phyloP scores from a whole-genome alignment of 108 stramenopile species.

The Skeletonema menzelii region DNA sequence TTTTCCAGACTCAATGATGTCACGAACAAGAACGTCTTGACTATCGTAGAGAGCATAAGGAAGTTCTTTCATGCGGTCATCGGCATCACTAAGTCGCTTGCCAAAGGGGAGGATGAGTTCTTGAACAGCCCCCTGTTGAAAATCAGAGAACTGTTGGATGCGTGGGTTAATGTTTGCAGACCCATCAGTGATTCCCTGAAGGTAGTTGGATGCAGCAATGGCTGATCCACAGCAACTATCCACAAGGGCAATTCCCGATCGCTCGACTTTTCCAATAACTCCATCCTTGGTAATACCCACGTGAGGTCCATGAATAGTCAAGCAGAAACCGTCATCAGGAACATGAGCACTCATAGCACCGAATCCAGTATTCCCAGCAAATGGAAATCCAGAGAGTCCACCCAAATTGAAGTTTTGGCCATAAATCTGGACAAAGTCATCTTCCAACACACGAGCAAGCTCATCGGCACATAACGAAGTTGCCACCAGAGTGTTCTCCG shows the following conservation, averaged over 20 bases:
- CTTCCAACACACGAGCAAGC: slow-evolving; percentile 59
- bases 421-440: slow-evolving; percentile 41
- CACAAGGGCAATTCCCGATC: slow-evolving; percentile 45
- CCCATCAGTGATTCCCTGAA: slow-evolving; percentile 17
- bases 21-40: slow-evolving; percentile 23
- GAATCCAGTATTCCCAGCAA: slow-evolving; percentile 57
- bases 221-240: slow-evolving; percentile 72
- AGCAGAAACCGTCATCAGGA: slow-evolving; percentile 59
- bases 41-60: slow-evolving; percentile 59
- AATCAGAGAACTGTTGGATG: slow-evolving; percentile 38
- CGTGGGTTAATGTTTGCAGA: background rate
- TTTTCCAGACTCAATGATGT: slow-evolving; percentile 13
- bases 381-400: slow-evolving; percentile 63
- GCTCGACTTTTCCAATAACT: slow-evolving; percentile 67
- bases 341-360: slow-evolving; percentile 77
- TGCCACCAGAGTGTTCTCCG: slow-evolving; percentile 9
- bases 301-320: slow-evolving; percentile 73
- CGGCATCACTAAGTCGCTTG: slow-evolving; percentile 41
- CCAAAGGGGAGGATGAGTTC: slow-evolving; percentile 57
- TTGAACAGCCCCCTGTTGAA: slow-evolving; percentile 56
- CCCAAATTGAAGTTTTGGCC: slow-evolving; percentile 51
- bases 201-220: slow-evolving; percentile 57
- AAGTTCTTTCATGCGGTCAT: slow-evolving; percentile 55
- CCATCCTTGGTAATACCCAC: slow-evolving; percentile 62
- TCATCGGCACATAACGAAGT: slow-evolving; percentile 64